Evolutionary conservation across 495 filamentous ascomycete genomes (phyloP), one percentile per base, ranked within the genome.

Genomic region (Immersiella caudata): DNA sequence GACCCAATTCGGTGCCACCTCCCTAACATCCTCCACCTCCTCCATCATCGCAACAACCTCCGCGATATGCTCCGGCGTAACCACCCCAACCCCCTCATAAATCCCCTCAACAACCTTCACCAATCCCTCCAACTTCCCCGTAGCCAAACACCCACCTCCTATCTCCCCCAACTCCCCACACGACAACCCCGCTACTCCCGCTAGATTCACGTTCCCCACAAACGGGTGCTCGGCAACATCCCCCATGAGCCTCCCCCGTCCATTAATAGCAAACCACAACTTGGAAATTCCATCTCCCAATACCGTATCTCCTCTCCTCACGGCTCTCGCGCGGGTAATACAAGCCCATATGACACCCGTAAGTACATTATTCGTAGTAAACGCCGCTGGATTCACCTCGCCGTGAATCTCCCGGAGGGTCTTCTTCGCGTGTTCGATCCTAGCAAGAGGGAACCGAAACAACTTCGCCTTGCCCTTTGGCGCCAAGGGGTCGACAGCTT

Each of bases 241-340:
- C n/a, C 54, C 54, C 2, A 18, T 50, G 16, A 65, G 29, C 0
- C 6, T 16, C 18, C 62, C 14, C n/a, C 62, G 50, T 16, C 50
- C 62, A 26, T 65, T 56, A 20, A 65, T 24, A 1, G 62, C 62
- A 24, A 65, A 56, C 6, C 62, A 50, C 50, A 65, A 11, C 51
- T 56, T 65, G 12, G 62, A 56, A 8, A 20, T 57, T 16, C 22
- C 35, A 1, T n/a, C 11, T 9, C 60, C 60, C 25, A 62, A 9
- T 8, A 22, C 46, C 14, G 14, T 29, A 8, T 49, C 27, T 20
- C 27, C n/a, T 22, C 12, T 12, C 24, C 62, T 65, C 9, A 27
- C 62, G 25, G 36, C n/a, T 0, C 62, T 25, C 0, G 27, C 50
- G 14, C 36, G 27, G 16, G 50, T 36, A 9, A 65, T 20, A 56